Evolutionary conservation across 1,284 basidiomycete genomes (phyloP).

Genomic region (Sanghuangporus baumii): DNA sequence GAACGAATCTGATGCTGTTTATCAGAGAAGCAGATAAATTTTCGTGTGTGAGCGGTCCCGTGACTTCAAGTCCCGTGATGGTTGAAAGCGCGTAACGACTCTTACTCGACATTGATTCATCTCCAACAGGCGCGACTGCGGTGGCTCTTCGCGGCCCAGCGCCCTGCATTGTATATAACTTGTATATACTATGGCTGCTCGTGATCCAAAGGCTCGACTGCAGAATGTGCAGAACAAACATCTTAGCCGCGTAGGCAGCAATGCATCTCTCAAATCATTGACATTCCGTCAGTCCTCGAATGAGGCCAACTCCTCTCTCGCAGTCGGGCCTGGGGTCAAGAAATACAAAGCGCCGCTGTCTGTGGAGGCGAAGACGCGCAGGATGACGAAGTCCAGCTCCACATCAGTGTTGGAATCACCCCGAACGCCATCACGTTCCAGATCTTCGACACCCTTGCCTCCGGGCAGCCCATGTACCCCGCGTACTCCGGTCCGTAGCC

Average conservation of each 20-base stretch:
- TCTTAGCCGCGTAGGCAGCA: background rate
- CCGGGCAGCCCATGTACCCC: constrained; percentile 27
- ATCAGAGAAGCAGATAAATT: too few species aligned
- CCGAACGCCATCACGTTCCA: constrained; percentile 18
- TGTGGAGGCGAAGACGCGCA: constrained; percentile 47
- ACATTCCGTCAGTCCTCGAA: background rate
- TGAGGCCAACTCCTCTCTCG: background rate
- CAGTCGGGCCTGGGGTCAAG: constrained; percentile 5
- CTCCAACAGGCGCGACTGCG: background rate
- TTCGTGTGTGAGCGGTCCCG: background rate
- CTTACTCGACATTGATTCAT: background rate
- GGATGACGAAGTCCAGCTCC: constrained; percentile 24
- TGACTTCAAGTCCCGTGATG: background rate
- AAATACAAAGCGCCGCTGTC: constrained; percentile 37
- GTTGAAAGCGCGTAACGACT: background rate
- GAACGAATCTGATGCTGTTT: too few species aligned
- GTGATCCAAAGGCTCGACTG: background rate
- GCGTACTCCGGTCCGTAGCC: constrained; percentile 12
- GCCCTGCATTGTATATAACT: background rate
- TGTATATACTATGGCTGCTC: background rate
- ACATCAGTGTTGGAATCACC: constrained; percentile 24
- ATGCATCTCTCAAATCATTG: background rate
- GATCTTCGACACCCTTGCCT: constrained; percentile 38
- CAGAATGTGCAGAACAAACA: background rate
- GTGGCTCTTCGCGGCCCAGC: background rate